Evolutionary conservation across 2,329 filamentous ascomycete species (phyloP).

Genomic region (Spiromastix sp.): DNA sequence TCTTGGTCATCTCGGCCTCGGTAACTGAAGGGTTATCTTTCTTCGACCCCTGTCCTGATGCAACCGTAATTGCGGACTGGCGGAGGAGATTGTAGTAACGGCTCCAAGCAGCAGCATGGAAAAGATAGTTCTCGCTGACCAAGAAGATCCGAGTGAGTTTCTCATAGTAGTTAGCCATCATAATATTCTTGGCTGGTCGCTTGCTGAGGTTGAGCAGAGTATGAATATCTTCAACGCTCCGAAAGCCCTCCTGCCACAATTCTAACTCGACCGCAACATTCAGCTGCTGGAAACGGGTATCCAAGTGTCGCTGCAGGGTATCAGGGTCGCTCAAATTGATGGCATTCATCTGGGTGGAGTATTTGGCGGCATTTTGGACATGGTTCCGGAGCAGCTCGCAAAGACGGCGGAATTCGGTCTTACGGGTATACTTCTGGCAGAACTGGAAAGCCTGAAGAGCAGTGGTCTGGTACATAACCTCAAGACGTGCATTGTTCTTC

Average conservation of each 20-base stretch:
- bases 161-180: conserved; percentile 99
- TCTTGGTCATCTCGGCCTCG: conserved; percentile 85
- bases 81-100: conserved; percentile 94
- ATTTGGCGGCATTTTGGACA: conserved; percentile 97
- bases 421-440: conserved; percentile 93
- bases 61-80: conserved; percentile 74
- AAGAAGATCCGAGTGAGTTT: conserved; percentile 98
- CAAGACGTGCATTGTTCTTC: conserved; percentile 95
- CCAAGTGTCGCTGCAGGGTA: conserved; percentile 90
- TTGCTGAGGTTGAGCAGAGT: conserved; percentile 96
- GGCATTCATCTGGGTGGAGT: conserved; percentile 97
- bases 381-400: conserved; percentile 98
- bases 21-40: conserved; percentile 84
- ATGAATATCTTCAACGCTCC: conserved; percentile 97
- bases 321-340: conserved; percentile 98
- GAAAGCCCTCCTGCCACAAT: conserved; percentile 98
- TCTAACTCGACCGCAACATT: conserved; percentile 97
- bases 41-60: conserved; percentile 79
- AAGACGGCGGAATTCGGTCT: conserved; percentile 97
- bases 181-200: conserved; percentile 93
- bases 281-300: conserved; percentile 96
- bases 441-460: conserved; percentile 98
- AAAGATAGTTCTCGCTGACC: conserved; percentile 97
- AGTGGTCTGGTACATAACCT: conserved; percentile 96
- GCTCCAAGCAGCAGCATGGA: conserved; percentile 96